Conservation (phyloP, 179 eudicot genomes). For the Silene noctiflora region DNA sequence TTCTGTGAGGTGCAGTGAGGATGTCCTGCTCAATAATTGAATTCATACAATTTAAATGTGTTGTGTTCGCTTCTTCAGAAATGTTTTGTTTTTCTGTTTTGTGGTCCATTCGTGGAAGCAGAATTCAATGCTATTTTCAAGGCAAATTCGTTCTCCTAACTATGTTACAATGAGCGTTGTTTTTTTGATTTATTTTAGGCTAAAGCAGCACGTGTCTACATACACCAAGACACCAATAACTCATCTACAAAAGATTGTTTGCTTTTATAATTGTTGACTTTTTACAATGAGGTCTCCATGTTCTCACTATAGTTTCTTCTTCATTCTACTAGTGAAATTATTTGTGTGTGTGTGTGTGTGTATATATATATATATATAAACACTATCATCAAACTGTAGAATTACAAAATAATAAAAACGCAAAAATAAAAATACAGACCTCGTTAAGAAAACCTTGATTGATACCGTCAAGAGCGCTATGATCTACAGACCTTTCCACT, state of each 20-base stretch:
- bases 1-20: background rate
- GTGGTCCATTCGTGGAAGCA: background rate
- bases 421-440: conserved; percentile 45
- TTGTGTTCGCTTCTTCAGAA: background rate
- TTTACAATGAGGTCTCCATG: background rate
- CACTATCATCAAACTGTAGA: background rate
- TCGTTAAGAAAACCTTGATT: conserved; percentile 50
- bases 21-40: background rate
- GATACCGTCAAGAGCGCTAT: conserved; percentile 31
- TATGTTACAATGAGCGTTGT: background rate
- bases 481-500: conserved; percentile 53
- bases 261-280: background rate
- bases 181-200: background rate
- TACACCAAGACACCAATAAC: background rate
- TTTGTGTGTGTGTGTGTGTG: too few species aligned
- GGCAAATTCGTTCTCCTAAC: background rate
- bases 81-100: background rate
- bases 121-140: background rate
- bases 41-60: background rate
- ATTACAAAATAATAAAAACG: background rate
- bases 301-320: background rate
- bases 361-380: too few species aligned
- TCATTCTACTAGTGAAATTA: background rate
- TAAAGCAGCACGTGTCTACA: conserved; percentile 1
- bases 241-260: background rate